phyloP scores from a whole-genome alignment of 257 asterid genomes.

The Euphrasia confusa region DNA sequence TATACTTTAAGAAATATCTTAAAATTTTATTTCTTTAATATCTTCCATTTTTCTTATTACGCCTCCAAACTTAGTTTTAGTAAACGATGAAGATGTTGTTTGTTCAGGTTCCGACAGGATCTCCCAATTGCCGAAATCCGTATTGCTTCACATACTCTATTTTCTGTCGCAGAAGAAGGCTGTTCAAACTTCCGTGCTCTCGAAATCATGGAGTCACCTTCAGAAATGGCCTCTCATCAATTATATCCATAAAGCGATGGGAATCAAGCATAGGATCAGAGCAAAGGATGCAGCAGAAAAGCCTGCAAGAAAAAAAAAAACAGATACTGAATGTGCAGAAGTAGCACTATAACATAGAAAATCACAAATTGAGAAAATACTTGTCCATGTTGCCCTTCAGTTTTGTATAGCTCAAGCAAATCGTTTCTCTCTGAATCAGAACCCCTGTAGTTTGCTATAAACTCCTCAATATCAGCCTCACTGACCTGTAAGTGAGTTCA shows the following conservation, averaged over 20 bases:
- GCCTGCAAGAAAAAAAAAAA: constrained; percentile 39
- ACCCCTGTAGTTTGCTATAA: constrained; percentile 87
- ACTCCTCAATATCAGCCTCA: constrained; percentile 88
- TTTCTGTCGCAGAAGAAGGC: too few relatives aligned
- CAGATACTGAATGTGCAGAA: background rate
- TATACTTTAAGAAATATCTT: too few relatives aligned
- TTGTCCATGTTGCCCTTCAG: constrained; percentile 84
- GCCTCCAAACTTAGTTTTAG: too few relatives aligned
- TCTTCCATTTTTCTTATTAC: too few relatives aligned
- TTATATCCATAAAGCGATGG: constrained; percentile 85
- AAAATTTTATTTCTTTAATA: too few relatives aligned
- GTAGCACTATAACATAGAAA: background rate
- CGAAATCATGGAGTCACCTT: constrained; percentile 33
- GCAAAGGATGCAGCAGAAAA: constrained; percentile 92
- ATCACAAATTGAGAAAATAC: constrained; percentile 30
- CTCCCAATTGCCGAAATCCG: too few relatives aligned
- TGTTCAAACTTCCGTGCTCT: too few relatives aligned
- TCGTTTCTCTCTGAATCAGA: constrained; percentile 77
- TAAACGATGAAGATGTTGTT: too few relatives aligned
- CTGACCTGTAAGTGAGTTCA: constrained; percentile 47
- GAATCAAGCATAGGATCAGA: constrained; percentile 81
- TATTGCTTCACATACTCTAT: too few relatives aligned
- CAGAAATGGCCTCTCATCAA: constrained; percentile 77
- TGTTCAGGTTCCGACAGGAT: too few relatives aligned
- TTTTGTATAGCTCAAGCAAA: constrained; percentile 64